Percentiles rank a stretch among this genome's conserved stretches.
Conservation (phyloP, 179 eudicot species). For the Camellia oleifera region DNA sequence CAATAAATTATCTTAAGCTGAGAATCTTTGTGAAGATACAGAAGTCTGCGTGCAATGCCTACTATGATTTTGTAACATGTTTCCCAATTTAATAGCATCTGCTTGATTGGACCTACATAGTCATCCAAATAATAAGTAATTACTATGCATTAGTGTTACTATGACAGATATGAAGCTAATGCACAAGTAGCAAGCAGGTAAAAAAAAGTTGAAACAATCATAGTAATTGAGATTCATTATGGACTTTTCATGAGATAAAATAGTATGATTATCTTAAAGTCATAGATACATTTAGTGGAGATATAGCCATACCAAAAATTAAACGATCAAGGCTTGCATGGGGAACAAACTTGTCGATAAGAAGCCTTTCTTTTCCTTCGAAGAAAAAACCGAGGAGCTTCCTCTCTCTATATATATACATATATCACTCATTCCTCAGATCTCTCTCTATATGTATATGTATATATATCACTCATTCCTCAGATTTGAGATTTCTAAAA, state of each 20-base stretch:
- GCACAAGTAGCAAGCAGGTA: too few relatives aligned
- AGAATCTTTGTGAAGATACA: background rate
- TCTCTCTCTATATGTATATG: too few relatives aligned
- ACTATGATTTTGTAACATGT: conserved; percentile 2
- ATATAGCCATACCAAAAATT: conserved; percentile 4
- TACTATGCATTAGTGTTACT: too few relatives aligned
- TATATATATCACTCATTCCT: too few relatives aligned
- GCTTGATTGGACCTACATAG: conserved; percentile 11
- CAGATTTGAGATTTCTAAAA: too few relatives aligned
- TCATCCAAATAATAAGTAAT: background rate
- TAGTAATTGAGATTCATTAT: too few relatives aligned
- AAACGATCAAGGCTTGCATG: conserved; percentile 14
- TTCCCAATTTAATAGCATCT: conserved; percentile 7
- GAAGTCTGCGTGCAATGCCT: background rate
- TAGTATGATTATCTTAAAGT: background rate
- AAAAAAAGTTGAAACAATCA: too few relatives aligned
- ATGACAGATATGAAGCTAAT: background rate
- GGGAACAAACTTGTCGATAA: conserved; percentile 5
- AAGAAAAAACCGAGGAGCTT: conserved; percentile 15
- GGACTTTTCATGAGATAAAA: background rate
- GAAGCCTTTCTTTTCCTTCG: conserved; percentile 5
- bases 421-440: too few relatives aligned
- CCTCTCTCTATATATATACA: too few relatives aligned
- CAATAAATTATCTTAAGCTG: background rate
- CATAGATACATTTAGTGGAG: background rate